Evolutionary conservation across 768 basidiomycete genomes (phyloP), one percentile per base, ranked within the genome.

Genomic region (Mycena crocata): DNA sequence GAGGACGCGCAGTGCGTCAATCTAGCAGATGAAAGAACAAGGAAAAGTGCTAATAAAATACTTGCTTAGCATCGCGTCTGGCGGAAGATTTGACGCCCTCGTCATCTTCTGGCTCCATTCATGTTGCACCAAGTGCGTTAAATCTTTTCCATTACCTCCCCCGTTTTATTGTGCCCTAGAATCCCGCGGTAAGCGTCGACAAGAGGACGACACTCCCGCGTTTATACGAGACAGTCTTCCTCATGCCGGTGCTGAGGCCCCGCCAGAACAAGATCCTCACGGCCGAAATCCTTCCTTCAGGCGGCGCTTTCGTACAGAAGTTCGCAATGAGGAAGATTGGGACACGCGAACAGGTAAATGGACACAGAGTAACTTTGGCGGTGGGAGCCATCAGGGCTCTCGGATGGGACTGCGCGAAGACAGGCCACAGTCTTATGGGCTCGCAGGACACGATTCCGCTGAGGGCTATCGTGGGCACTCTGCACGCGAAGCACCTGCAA

Each of bases 381-480:
- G 66, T 31, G 61, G 66, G 8, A 19, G 7, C 28, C 1, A 3
- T 14, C 48, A 17, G 12, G 66, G 66, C 28, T 57, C 66, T 6
- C 66, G 40, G 21, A 67, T 58, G 66, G 66, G 66, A 1, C 24
- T 62, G 24, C 26, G 34, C 2, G 66, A 67, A 14, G 61, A 67
- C 30, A 9, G 66, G 17, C 66, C 66, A 8, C 12, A 23, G 1
- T 62, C 56, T 2, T 67, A 62, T 46, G 66, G 61, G n/a, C 56
- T 55, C 17, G 32, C 19, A 34, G 21, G 31, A 14, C 28, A 15
- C 10, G 15, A 21, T 31, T 35, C 39, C 10, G 17, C 10, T 24
- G 10, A 5, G 28, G 46, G 12, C 15, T 7, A 9, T 14, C 35
- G 28, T 24, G 32, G 26, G 19, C 32, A 49, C 6, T 6, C 8